Percentiles rank a stretch among this genome's conserved stretches.
phyloP scores from a whole-genome alignment of 768 basidiomycete species.

The Gelatoporia subvermispora region DNA sequence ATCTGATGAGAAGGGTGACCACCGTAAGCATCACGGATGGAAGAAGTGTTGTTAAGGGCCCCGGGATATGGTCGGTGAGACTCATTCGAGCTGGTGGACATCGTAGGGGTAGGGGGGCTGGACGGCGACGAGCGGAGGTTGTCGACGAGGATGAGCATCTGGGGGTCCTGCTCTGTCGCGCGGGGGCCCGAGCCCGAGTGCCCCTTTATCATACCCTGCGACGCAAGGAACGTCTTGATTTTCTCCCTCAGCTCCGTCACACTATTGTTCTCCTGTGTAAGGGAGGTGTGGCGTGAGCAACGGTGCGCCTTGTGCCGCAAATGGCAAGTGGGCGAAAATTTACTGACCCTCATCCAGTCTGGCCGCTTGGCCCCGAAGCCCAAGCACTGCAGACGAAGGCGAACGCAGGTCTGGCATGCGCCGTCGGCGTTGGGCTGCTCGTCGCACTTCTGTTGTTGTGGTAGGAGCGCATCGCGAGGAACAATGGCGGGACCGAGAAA shows the following conservation, averaged over 20 bases:
- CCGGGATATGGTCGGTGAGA: slow-evolving; percentile 31
- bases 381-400: slow-evolving; percentile 78
- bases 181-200: slow-evolving; percentile 70
- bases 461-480: slow-evolving; percentile 14
- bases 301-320: slow-evolving; percentile 3
- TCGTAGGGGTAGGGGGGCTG: slow-evolving; percentile 41
- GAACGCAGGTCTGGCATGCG: slow-evolving; percentile 70
- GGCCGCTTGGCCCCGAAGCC: slow-evolving; percentile 84
- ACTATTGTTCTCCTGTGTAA: slow-evolving; percentile 58
- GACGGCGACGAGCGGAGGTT: slow-evolving; percentile 37
- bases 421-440: slow-evolving; percentile 60
- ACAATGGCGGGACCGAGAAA: slow-evolving; percentile 12
- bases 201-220: slow-evolving; percentile 88
- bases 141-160: slow-evolving; percentile 48
- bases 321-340: slow-evolving; percentile 6
- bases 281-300: slow-evolving; percentile 5
- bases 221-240: slow-evolving; percentile 73
- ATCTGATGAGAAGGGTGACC: slow-evolving; percentile 18
- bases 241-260: slow-evolving; percentile 68
- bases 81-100: slow-evolving; percentile 39
- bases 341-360: slow-evolving; percentile 75
- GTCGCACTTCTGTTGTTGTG: slow-evolving; percentile 68
- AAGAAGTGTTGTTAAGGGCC: slow-evolving; percentile 21
- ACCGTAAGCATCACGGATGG: slow-evolving; percentile 22
- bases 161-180: slow-evolving; percentile 48